phyloP scores from a whole-genome alignment of 495 filamentous ascomycete species.

The Neurospora sp. region DNA sequence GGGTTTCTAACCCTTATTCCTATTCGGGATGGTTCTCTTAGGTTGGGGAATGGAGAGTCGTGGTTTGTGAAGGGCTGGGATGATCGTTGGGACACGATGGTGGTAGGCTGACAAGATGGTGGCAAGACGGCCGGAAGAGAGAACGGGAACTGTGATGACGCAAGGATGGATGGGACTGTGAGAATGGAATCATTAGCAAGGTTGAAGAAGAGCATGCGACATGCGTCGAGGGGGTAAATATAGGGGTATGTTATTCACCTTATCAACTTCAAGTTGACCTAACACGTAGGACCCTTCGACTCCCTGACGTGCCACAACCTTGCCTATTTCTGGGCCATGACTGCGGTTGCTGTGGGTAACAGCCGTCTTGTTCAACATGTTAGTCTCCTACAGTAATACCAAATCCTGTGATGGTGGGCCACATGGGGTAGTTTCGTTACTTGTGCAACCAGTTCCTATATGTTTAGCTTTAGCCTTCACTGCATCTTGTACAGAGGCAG shows the following conservation, averaged over 20 bases:
- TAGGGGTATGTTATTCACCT: not conserved
- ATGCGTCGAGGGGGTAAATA: not conserved
- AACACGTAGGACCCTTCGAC: not conserved
- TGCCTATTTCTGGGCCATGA: not conserved
- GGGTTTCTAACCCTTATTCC: not conserved
- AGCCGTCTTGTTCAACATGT: not conserved
- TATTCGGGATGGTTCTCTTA: not conserved
- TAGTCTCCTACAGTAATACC: not conserved
- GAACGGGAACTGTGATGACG: not conserved
- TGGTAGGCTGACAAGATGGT: not conserved
- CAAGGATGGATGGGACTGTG: not conserved
- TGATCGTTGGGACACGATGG: not conserved
- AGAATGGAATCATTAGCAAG: not conserved
- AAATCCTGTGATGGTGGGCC: not conserved
- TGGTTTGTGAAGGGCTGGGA: not conserved
- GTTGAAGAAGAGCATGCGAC: not conserved
- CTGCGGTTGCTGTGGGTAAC: not conserved
- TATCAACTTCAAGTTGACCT: not conserved
- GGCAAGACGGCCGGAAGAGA: not conserved
- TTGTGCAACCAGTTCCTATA: not conserved
- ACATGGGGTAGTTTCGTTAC: not conserved
- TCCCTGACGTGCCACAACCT: not conserved
- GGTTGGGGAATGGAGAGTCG: not conserved
- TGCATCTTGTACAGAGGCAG: not conserved
- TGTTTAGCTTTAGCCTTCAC: not conserved